These are phyloP conservation scores for Exophiala sp. DNA, from an alignment of 2,329 filamentous ascomycete genomes.

Conservation along the genomic window DNA sequence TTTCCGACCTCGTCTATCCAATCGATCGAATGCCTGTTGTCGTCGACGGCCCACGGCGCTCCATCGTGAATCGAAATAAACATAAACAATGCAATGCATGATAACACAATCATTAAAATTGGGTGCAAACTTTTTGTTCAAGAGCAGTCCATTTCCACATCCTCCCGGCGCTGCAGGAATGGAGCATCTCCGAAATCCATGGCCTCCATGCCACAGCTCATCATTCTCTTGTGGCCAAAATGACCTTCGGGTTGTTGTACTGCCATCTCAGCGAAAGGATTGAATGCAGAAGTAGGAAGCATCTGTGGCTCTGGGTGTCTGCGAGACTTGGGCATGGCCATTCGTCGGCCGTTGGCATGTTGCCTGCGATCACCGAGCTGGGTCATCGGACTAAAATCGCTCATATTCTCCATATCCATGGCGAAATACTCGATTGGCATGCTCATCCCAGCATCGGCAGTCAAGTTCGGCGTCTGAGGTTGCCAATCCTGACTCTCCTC, in stretches of 20 bases:
- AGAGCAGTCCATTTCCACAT: slow-evolving; percentile 39
- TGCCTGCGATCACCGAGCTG: slow-evolving; percentile 15
- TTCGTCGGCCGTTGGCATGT: slow-evolving; percentile 19
- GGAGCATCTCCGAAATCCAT: slow-evolving; percentile 45
- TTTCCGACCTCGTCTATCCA: no score
- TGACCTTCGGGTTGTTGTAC: slow-evolving; percentile 25
- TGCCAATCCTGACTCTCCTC: slow-evolving; percentile 34
- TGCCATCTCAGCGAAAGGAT: slow-evolving; percentile 24
- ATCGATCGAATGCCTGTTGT: background rate
- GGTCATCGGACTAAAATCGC: slow-evolving; percentile 21
- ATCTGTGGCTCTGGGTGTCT: slow-evolving; percentile 12
- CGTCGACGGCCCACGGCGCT: background rate
- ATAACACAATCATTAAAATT: slow-evolving; percentile 9
- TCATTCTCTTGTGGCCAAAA: slow-evolving; percentile 33
- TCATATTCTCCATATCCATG: slow-evolving; percentile 27
- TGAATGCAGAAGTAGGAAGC: slow-evolving; percentile 19
- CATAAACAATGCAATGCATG: slow-evolving; percentile 11
- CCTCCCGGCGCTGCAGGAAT: slow-evolving; percentile 43
- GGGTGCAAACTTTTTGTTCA: slow-evolving; percentile 17
- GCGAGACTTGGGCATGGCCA: slow-evolving; percentile 26
- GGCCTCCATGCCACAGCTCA: slow-evolving; percentile 33
- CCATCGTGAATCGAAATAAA: background rate
- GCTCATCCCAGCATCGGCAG: slow-evolving; percentile 20
- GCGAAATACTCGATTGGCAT: slow-evolving; percentile 28
- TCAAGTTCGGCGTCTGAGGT: slow-evolving; percentile 24